Evolutionary conservation across 441 rosid species (phyloP), one percentile per base, ranked within the genome.

Genomic region (Eutrema salsugineum): DNA sequence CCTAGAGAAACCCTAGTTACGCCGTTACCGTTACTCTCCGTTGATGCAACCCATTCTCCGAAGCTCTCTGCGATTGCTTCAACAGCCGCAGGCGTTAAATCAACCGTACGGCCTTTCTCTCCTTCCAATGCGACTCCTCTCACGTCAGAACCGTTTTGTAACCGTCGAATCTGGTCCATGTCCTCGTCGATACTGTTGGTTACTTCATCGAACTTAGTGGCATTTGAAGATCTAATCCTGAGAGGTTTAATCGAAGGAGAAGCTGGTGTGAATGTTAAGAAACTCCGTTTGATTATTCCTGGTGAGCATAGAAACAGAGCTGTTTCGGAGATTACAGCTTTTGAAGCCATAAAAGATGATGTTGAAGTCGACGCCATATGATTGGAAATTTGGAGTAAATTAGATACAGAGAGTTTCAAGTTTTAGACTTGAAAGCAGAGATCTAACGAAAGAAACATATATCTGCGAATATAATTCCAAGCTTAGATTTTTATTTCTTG

Each of bases 41-140:
- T 73, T 14, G 16, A 62, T 9, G 83, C 81, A n/a, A 91, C 87
- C 97, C 97, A 94, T 79, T 91, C 96, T 4, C 97, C 97, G 2
- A 94, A 91, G 65, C 97, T 88, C 86, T 94, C 93, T 0, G 91
- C 88, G 14, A 94, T 88, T 36, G 98, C 97, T 57, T 94, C 96
- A 69, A 91, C 93, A 0, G 93, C 96, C 0, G 96, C 79, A 0
- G 96, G 95, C 2, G 91, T 87, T 51, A 94, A 76, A 81, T 87
- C 89, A 72, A 91, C 96, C 0, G 66, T 62, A 46, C 97, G 75
- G 11, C 93, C 93, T 81, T 85, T 88, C 82, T 91, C 98, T 0
- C 96, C 96, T 61, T 87, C 86, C 76, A 91, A 32, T 5, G 97
- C 97, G n/a, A 94, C 89, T 27, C 97, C 98, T 0, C 98, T 89